phyloP scores from a whole-genome alignment of 106 monocot genomes.

The Phalaenopsis equestris region DNA sequence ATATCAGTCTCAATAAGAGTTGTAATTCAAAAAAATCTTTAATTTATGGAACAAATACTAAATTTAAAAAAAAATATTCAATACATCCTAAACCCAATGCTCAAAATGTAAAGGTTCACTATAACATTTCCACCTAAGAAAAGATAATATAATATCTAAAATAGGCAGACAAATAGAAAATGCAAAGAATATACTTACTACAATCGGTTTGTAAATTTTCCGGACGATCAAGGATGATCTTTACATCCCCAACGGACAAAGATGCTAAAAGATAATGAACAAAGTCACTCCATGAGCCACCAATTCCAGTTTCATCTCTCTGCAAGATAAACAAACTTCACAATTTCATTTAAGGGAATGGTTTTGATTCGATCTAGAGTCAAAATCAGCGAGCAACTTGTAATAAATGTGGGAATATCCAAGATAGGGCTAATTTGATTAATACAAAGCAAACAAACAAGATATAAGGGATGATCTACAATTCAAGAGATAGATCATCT shows the following conservation, averaged over 20 bases:
- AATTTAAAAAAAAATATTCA: not conserved
- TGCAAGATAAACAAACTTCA: conserved; percentile 14
- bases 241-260: conserved; percentile 37
- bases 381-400: no score
- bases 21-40: not conserved
- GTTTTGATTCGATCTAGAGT: not conserved
- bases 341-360: not conserved
- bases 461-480: no score
- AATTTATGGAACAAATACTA: not conserved
- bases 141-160: not conserved
- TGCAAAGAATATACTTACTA: conserved; percentile 10
- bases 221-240: conserved; percentile 21
- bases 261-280: conserved; percentile 52
- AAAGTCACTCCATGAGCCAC: conserved; percentile 64
- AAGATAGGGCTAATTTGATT: no score
- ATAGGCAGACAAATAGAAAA: not conserved
- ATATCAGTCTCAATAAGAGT: not conserved
- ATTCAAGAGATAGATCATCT: no score
- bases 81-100: not conserved
- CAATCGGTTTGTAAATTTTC: not conserved
- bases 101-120: not conserved
- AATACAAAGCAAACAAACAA: no score
- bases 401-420: no score
- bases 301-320: conserved; percentile 76
- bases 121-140: not conserved